phyloP scores from a whole-genome alignment of 2,329 filamentous ascomycete species.

The Penicillium freii region DNA sequence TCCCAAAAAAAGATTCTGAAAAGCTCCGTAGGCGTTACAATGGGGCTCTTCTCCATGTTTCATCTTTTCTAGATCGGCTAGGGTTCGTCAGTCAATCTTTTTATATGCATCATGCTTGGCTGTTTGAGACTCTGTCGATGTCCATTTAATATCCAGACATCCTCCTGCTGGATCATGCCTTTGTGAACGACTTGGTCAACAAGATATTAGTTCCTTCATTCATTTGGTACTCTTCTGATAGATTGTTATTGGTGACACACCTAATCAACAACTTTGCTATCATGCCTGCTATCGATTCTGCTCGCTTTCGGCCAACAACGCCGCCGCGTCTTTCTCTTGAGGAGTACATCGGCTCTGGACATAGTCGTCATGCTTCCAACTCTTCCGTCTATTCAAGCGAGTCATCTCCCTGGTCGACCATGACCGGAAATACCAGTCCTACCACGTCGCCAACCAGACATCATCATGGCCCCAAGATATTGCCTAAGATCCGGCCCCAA shows the following conservation, averaged over 20 bases:
- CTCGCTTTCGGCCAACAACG: conserved; percentile 46
- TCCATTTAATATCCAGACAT: conserved; percentile 43
- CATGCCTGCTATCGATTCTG: conserved; percentile 44
- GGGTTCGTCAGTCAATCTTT: conserved; percentile 28
- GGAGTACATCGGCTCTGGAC: conserved; percentile 38
- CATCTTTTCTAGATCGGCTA: conserved; percentile 36
- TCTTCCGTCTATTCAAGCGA: conserved; percentile 65
- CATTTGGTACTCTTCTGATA: conserved; percentile 18
- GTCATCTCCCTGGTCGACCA: conserved; percentile 67
- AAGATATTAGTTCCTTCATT: conserved; percentile 14
- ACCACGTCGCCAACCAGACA: conserved; percentile 68
- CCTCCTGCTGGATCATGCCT: conserved; percentile 20
- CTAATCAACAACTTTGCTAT: conserved; percentile 30
- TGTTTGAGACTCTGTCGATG: conserved; percentile 20
- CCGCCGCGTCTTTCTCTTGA: conserved; percentile 41
- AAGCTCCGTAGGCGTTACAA: conserved; percentile 31
- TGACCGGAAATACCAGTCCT: conserved; percentile 68
- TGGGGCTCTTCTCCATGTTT: conserved; percentile 41
- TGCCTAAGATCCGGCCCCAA: conserved; percentile 83
- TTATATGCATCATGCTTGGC: conserved; percentile 23
- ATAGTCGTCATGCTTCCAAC: conserved; percentile 64
- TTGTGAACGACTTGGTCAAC: conserved; percentile 15
- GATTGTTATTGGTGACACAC: conserved; percentile 12
- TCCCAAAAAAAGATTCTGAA: conserved; percentile 29
- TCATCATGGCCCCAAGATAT: conserved; percentile 70